Evolutionary conservation across 495 filamentous ascomycete genomes (phyloP).

Genomic region (Cairneyella variabilis): DNA sequence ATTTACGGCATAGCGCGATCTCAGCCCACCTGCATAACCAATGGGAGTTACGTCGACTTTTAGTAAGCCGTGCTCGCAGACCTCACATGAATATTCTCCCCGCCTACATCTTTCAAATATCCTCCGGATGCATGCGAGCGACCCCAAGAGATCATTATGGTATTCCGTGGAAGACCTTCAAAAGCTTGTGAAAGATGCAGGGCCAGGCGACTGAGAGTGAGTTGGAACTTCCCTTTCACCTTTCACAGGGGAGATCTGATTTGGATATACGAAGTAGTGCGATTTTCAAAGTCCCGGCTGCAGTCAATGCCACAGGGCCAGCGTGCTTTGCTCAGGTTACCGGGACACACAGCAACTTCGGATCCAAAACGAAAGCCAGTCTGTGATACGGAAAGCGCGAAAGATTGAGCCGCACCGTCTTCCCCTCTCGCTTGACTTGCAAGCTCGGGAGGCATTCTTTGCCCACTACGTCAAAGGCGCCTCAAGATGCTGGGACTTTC

Average conservation of each 20-base stretch:
- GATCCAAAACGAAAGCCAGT: constrained; percentile 62
- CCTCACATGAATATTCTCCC: no score
- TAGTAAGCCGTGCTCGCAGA: no score
- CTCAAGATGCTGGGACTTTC: constrained; percentile 6
- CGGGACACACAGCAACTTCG: constrained; percentile 55
- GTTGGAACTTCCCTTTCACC: neutral
- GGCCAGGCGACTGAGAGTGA: constrained; percentile 3
- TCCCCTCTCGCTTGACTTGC: constrained; percentile 2
- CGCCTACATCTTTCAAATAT: neutral
- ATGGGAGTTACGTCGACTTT: neutral
- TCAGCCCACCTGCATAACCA: neutral
- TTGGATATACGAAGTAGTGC: neutral
- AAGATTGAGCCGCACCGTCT: neutral
- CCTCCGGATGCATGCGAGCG: neutral
- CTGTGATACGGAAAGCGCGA: neutral
- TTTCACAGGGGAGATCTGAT: neutral
- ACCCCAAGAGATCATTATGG: constrained; percentile 3
- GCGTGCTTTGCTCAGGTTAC: constrained; percentile 62
- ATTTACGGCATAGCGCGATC: neutral
- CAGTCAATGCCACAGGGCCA: constrained; percentile 57
- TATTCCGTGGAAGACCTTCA: constrained; percentile 10
- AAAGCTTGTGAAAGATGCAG: constrained; percentile 15
- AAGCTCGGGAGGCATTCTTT: constrained; percentile 10
- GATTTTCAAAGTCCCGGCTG: neutral
- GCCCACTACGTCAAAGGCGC: constrained; percentile 6